phyloP scores from a whole-genome alignment of 345 rosid genomes.

The Heritiera fomes region DNA sequence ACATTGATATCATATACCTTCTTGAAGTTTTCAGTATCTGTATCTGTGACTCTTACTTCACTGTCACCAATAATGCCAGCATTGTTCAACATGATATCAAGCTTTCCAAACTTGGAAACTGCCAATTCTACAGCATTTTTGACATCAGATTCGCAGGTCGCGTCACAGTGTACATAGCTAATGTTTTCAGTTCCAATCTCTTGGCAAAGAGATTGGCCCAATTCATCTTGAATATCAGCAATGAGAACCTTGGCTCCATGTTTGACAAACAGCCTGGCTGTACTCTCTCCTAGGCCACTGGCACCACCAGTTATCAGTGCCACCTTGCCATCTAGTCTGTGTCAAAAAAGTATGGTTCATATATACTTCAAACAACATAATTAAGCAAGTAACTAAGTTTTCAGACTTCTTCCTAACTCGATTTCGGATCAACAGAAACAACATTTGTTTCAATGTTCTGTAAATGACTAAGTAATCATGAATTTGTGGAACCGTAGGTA shows the following conservation, averaged over 20 bases:
- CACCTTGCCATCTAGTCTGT: slow-evolving; percentile 24
- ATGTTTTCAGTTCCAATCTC: slow-evolving; percentile 24
- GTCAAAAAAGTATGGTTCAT: neutral
- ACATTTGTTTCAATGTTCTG: neutral
- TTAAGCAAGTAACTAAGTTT: too few species aligned
- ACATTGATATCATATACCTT: slow-evolving; percentile 17
- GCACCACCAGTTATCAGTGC: slow-evolving; percentile 29
- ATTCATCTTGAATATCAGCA: slow-evolving; percentile 34
- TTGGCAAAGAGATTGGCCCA: slow-evolving; percentile 19
- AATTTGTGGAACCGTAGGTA: neutral
- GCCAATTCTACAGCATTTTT: slow-evolving; percentile 26
- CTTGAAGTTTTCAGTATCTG: slow-evolving; percentile 24
- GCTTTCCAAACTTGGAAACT: slow-evolving; percentile 28
- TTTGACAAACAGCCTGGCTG: slow-evolving; percentile 22
- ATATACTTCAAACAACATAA: too few species aligned
- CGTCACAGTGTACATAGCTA: slow-evolving; percentile 30
- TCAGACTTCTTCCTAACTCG: too few species aligned
- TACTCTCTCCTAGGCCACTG: slow-evolving; percentile 24
- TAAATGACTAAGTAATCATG: neutral
- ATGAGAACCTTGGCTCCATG: slow-evolving; percentile 33
- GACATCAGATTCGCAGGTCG: slow-evolving; percentile 25
- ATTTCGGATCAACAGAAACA: neutral
- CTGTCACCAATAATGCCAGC: slow-evolving; percentile 17
- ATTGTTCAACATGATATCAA: slow-evolving; percentile 40
- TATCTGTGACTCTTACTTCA: neutral